Base-by-base conservation (phyloP, 345 rosid species). In the Bretschneidera sinensis region DNA sequence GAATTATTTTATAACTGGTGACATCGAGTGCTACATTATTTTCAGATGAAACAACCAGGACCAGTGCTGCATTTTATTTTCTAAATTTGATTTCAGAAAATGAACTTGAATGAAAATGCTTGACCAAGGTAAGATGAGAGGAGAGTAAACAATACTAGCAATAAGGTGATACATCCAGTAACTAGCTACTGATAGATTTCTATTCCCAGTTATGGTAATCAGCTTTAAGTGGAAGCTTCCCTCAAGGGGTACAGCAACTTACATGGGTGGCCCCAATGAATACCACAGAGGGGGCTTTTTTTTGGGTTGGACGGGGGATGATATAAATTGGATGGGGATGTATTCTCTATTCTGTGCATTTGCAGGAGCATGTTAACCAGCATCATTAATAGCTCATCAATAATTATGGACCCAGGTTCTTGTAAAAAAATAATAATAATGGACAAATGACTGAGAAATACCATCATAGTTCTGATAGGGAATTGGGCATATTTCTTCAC, bases 21-120 rank as follows among this genome's bases (percentile, higher is more conserved):
- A 21, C 10, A 54, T 14, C 10, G 16, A 39, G 10, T 39, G 11
- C 45, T 14, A 39, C 45, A 54, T 24, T 13, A 25, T 24, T 54
- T 54, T 52, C 6, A 48, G 22, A 3, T 20, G 4, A 54, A 54
- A 54, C 34, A 54, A 25, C 0, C 4, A 24, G 21, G 10, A 53
- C 5, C 1, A 35, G 31, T 39, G 45, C 45, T 4, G 11, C 11
- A 39, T 39, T 39, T 39, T 5, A 39, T 39, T 39, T 39, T 14
- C 45, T 9, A 39, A 39, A 48, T 2, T 3, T 6, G 21, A 17
- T 48, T 48, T n/a, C 22, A 48, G 6, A 48, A n/a, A 3, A n/a
- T 17, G 21, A 48, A 17, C 16, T 24, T 60, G 54, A 20, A 71
- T 21, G 21, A 34, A 61, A 19, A 65, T 17, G 54, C 21, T 55